These are phyloP conservation scores for Pichia sp. DNA, from an alignment of 1,139 yeast species.

Conservation along the genomic window DNA sequence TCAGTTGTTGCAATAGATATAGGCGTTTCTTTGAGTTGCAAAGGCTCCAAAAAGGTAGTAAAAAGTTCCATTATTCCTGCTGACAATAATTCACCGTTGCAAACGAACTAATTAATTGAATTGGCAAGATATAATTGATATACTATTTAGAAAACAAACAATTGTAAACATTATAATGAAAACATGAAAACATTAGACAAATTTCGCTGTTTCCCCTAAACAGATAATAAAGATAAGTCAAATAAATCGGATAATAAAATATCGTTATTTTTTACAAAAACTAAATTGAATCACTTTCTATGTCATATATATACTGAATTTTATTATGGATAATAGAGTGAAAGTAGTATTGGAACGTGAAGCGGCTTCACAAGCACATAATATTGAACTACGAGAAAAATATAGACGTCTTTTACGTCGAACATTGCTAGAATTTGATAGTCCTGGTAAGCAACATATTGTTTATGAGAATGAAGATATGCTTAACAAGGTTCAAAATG, in stretches of 20 bases:
- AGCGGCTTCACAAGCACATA: conserved; percentile 4
- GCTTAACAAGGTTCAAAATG: conserved; percentile 9
- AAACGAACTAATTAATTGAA: no score
- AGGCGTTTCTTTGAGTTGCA: conserved; percentile 1
- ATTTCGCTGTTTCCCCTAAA: no score
- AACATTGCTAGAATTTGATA: conserved; percentile 5
- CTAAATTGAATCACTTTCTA: neutral
- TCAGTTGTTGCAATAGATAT: conserved; percentile 2
- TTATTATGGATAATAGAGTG: conserved; percentile 10
- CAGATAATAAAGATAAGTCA: no score
- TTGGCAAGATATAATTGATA: no score
- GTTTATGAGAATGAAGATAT: conserved; percentile 14
- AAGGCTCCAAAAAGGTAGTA: neutral
- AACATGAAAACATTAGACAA: no score
- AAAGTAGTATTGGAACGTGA: conserved; percentile 6
- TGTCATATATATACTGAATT: no score
- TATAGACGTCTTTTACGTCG: conserved; percentile 9
- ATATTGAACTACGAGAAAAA: conserved; percentile 7
- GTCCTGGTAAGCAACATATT: conserved; percentile 9
- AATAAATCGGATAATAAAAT: no score
- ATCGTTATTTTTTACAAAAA: neutral
- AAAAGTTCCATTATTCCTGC: neutral
- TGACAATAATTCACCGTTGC: no score
- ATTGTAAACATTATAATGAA: no score
- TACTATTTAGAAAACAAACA: no score